Evolutionary conservation across 73 alveolate genomes (phyloP).

Genomic region (Stentor roeselii): DNA sequence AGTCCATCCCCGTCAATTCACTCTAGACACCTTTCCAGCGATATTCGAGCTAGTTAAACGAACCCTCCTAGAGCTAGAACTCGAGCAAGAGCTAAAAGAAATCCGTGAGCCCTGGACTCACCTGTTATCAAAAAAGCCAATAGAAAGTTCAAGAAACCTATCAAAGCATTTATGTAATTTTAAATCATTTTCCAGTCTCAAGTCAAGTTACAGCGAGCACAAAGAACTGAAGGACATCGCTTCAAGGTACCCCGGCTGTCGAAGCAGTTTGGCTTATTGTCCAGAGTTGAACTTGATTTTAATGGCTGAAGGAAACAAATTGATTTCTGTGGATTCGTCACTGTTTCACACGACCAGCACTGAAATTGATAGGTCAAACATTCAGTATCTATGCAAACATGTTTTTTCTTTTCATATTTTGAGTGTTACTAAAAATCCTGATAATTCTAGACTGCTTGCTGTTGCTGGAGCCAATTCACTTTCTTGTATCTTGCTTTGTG

Average conservation of each 20-base stretch:
- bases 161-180: slow-evolving; percentile 1
- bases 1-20: not conserved
- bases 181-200: not conserved
- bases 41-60: slow-evolving; percentile 13
- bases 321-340: not conserved
- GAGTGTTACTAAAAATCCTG: not conserved
- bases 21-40: too few relatives aligned
- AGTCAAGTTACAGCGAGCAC: not conserved
- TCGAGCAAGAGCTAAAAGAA: not conserved
- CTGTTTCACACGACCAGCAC: not conserved
- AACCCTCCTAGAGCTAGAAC: not conserved
- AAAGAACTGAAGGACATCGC: slow-evolving; percentile 8
- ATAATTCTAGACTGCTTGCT: not conserved
- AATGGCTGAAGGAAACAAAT: slow-evolving; percentile 22
- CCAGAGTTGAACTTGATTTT: not conserved
- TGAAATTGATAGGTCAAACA: slow-evolving; percentile 19
- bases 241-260: slow-evolving; percentile 21
- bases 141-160: not conserved
- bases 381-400: not conserved
- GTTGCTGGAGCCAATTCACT: not conserved
- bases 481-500: not conserved
- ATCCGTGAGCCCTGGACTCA: not conserved
- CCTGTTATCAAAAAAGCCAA: not conserved
- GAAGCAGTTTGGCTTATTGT: not conserved
- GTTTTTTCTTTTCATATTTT: slow-evolving; percentile 10